phyloP scores from a whole-genome alignment of 169 alveolate species.

The Plasmodium gonderi region DNA sequence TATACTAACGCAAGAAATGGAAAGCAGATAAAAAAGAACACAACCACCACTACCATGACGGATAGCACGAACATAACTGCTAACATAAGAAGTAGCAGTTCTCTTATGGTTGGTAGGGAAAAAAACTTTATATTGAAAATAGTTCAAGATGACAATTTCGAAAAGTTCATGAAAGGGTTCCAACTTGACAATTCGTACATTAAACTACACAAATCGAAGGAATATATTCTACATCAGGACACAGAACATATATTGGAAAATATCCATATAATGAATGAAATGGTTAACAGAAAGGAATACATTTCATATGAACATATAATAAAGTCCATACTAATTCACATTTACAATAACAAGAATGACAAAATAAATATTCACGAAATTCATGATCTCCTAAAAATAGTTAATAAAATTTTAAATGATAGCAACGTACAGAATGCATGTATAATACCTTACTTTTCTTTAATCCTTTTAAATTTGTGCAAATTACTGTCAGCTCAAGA shows the following conservation, averaged over 20 bases:
- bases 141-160: not conserved
- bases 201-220: not conserved
- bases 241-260: not conserved
- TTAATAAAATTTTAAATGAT: not conserved
- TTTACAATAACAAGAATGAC: not conserved
- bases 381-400: not conserved
- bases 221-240: slow-evolving; percentile 2
- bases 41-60: not conserved
- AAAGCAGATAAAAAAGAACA: not conserved
- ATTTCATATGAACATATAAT: slow-evolving; percentile 7
- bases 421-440: not conserved
- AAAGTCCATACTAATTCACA: slow-evolving; percentile 3
- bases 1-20: not conserved
- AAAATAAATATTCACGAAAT: slow-evolving; percentile 10
- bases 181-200: slow-evolving; percentile 3
- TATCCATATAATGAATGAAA: slow-evolving; percentile 17
- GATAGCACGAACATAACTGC: not conserved
- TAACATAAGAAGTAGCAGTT: not conserved
- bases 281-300: not conserved
- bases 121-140: not conserved
- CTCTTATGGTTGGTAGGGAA: not conserved
- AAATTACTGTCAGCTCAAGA: not conserved
- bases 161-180: slow-evolving; percentile 7
- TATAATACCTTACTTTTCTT: slow-evolving; percentile 34
- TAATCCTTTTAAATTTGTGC: slow-evolving; percentile 25